Percentiles rank a stretch among this genome's conserved stretches.
phyloP scores from a whole-genome alignment of 202 grass and related monocot species.

The Schoenoplectus triqueter region DNA sequence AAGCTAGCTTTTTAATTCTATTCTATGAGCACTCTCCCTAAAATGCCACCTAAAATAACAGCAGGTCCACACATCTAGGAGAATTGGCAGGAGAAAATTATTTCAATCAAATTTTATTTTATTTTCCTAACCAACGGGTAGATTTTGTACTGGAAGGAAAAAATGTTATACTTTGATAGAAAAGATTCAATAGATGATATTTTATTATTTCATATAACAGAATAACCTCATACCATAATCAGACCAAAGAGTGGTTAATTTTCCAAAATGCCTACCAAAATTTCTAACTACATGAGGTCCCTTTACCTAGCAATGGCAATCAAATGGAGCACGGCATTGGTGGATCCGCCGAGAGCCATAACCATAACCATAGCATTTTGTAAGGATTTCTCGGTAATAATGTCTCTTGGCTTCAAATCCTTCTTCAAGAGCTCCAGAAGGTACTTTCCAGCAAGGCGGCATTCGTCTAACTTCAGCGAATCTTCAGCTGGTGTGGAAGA shows the following conservation, averaged over 20 bases:
- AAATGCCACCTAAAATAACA: background rate
- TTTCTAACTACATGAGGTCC: slow-evolving; percentile 19
- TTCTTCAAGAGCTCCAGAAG: slow-evolving; percentile 89
- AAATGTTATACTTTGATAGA: slow-evolving; percentile 10
- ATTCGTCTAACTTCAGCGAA: slow-evolving; percentile 83
- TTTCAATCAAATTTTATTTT: background rate
- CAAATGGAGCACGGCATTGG: slow-evolving; percentile 97
- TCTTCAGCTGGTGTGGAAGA: slow-evolving; percentile 97
- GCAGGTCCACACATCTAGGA: background rate
- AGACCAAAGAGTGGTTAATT: background rate
- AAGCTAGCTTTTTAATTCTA: background rate
- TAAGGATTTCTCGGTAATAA: slow-evolving; percentile 92
- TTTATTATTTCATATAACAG: background rate
- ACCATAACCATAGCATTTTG: slow-evolving; percentile 93
- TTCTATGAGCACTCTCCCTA: background rate
- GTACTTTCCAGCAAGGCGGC: slow-evolving; percentile 80
- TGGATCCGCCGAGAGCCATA: slow-evolving; percentile 95
- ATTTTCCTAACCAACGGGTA: background rate
- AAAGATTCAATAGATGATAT: background rate
- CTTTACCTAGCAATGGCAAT: slow-evolving; percentile 94
- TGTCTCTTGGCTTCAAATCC: slow-evolving; percentile 93
- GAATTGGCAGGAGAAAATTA: background rate
- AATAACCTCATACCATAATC: slow-evolving; percentile 1
- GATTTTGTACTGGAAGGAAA: background rate
- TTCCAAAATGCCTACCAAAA: background rate